Evolutionary conservation across 2,329 filamentous ascomycete species (phyloP).

Genomic region (Fusarium robinianum): DNA sequence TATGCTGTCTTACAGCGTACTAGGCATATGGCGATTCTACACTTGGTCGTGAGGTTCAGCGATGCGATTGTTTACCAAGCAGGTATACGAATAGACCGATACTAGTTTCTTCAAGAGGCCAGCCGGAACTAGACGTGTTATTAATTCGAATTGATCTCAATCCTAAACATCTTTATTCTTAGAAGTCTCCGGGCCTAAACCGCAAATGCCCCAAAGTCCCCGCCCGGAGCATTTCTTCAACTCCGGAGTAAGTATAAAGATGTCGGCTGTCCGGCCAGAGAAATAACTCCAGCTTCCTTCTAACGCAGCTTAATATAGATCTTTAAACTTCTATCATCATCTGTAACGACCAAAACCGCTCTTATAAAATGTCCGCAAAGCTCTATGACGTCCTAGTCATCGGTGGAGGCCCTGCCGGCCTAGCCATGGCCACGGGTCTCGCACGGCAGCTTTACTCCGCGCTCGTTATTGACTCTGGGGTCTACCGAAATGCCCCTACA

Average conservation of each 20-base stretch:
- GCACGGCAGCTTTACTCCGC: conserved; percentile 54
- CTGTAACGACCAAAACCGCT: not conserved
- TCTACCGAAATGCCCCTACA: conserved; percentile 55
- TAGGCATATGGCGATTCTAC: no score
- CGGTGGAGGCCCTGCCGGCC: conserved; percentile 57
- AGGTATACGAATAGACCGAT: no score
- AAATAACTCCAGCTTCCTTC: no score
- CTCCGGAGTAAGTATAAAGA: conserved; percentile 22
- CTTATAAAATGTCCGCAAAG: conserved; percentile 19
- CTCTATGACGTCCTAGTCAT: conserved; percentile 57
- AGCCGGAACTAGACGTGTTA: no score
- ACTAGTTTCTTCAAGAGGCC: no score
- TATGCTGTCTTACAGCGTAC: no score
- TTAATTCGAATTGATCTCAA: no score
- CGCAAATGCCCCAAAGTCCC: conserved; percentile 27
- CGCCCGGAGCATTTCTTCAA: conserved; percentile 28
- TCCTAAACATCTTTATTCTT: no score
- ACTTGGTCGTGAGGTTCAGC: no score
- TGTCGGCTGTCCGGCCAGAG: not conserved
- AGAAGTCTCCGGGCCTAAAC: not conserved
- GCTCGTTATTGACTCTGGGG: conserved; percentile 54
- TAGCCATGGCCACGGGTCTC: conserved; percentile 52
- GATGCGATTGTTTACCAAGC: no score
- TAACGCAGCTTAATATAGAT: no score
- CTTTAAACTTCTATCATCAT: not conserved